These are phyloP conservation scores for Chenopodium quinoa DNA, from an alignment of 148 eudicot genomes.

Conservation along the genomic window DNA sequence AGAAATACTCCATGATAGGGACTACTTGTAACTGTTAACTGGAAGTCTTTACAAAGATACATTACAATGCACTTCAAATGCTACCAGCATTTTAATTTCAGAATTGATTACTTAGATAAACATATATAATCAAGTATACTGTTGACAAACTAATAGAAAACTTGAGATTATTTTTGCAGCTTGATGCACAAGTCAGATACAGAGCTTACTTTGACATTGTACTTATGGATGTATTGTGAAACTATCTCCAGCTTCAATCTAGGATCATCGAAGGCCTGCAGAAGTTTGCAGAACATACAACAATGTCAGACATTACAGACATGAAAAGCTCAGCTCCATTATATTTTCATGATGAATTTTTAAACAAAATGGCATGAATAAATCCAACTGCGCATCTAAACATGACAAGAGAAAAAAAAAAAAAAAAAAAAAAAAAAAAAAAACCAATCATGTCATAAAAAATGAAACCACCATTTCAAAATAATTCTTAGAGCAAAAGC, in stretches of 20 bases:
- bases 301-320: not conserved
- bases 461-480: not conserved
- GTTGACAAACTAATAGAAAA: not conserved
- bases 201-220: constrained; percentile 62
- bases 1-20: not conserved
- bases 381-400: not conserved
- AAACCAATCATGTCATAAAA: not conserved
- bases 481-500: not conserved
- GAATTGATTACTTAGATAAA: not conserved
- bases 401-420: no score
- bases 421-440: not conserved
- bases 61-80: not conserved
- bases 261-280: constrained; percentile 72
- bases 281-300: constrained; percentile 21
- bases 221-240: constrained; percentile 71
- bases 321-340: not conserved
- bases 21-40: not conserved
- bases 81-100: not conserved
- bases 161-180: not conserved
- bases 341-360: not conserved
- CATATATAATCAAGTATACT: no score
- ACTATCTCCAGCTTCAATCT: constrained; percentile 70
- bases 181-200: not conserved
- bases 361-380: not conserved
- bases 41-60: not conserved